A percentile compares a stretch with the other conserved stretches of the same genome.
These are phyloP conservation scores for Debaryomyces sp. DNA, from an alignment of 1,139 yeast species.

Conservation along the genomic window DNA sequence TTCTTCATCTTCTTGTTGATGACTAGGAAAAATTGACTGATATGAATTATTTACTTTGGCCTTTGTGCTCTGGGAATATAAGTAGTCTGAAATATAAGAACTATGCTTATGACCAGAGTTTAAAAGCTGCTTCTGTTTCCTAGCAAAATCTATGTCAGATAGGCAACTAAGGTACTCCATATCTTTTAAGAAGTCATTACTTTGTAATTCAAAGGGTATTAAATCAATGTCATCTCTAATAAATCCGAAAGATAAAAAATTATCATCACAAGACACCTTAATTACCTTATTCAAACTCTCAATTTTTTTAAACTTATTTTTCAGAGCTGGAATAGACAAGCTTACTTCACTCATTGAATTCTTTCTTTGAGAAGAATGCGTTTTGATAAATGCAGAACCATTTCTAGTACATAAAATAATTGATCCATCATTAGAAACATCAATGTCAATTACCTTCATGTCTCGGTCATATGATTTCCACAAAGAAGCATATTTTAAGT, in stretches of 20 bases:
- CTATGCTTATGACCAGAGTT: conserved; percentile 20
- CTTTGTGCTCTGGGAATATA: conserved; percentile 23
- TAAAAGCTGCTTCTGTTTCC: conserved; percentile 43
- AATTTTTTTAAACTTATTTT: conserved; percentile 57
- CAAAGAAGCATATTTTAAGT: conserved; percentile 38
- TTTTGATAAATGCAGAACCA: conserved; percentile 60
- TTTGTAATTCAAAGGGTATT: conserved; percentile 51
- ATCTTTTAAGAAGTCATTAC: conserved; percentile 49
- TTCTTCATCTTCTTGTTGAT: conserved; percentile 20
- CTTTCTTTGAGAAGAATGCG: conserved; percentile 27
- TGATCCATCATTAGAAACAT: conserved; percentile 70
- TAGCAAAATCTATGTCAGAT: conserved; percentile 20
- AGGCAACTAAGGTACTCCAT: conserved; percentile 54
- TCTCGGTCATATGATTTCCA: conserved; percentile 61
- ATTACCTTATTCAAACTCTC: conserved; percentile 56
- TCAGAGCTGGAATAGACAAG: conserved; percentile 28
- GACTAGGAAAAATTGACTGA: conserved; percentile 10
- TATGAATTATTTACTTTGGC: conserved; percentile 10
- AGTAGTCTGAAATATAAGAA: conserved; percentile 30
- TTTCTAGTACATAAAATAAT: conserved; percentile 65
- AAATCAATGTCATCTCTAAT: conserved; percentile 64
- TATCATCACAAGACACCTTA: conserved; percentile 66
- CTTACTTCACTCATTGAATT: conserved; percentile 33
- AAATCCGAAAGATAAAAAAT: conserved; percentile 69
- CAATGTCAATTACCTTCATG: conserved; percentile 60